Evolutionary conservation across 192 early-diverging fungal species (phyloP).

Genomic region (Coemansia sp.): DNA sequence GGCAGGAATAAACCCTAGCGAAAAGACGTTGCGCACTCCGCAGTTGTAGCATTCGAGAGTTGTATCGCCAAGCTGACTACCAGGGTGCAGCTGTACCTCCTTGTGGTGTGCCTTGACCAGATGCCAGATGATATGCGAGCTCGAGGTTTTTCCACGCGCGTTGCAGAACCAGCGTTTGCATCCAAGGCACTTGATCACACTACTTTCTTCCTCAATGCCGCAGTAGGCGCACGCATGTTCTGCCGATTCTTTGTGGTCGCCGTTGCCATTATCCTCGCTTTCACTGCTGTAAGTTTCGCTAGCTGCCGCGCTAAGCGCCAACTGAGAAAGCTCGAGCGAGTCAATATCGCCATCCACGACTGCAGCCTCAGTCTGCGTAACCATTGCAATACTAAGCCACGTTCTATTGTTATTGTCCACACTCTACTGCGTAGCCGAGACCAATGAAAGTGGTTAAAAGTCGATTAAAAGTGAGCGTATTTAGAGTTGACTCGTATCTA

Average conservation of each 20-base stretch:
- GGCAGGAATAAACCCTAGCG: conserved; percentile 97
- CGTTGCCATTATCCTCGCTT: conserved; percentile 45
- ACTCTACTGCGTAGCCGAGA: background rate
- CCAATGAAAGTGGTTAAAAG: background rate
- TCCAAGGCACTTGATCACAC: conserved; percentile 88
- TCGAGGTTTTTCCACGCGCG: conserved; percentile 80
- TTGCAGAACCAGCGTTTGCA: conserved; percentile 99
- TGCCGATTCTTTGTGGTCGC: conserved; percentile 58
- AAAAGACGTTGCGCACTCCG: conserved; percentile 90
- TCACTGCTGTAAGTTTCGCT: conserved; percentile 23
- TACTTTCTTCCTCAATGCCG: conserved; percentile 81
- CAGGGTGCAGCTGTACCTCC: conserved; percentile 89
- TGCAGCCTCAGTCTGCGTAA: background rate
- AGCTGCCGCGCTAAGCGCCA: conserved; percentile 15
- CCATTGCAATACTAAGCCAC: conserved; percentile 4
- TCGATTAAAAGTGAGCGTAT: too few species aligned
- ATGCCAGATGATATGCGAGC: conserved; percentile 95
- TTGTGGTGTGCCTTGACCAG: conserved; percentile 91
- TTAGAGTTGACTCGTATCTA: too few species aligned
- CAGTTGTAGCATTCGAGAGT: conserved; percentile 98
- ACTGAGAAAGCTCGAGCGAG: conserved; percentile 34
- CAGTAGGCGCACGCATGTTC: conserved; percentile 91
- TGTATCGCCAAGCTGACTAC: conserved; percentile 91
- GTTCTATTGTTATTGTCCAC: background rate
- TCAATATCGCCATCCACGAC: conserved; percentile 15